These are phyloP conservation scores for Chaetomiaceae sp. DNA, from an alignment of 2,329 filamentous ascomycete genomes.

Conservation along the genomic window DNA sequence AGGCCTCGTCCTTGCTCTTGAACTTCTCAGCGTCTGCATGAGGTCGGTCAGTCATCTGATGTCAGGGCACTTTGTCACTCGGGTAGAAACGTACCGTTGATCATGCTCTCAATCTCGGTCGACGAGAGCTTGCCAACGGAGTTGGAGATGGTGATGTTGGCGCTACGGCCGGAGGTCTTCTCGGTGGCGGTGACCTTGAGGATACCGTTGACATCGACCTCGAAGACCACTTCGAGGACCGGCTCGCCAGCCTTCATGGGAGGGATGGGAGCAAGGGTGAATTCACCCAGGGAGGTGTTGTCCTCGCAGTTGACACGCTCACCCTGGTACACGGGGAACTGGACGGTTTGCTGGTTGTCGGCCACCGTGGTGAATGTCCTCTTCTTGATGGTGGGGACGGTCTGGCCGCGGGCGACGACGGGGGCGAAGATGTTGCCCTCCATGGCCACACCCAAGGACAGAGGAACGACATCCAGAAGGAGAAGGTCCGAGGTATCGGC, in stretches of 20 bases:
- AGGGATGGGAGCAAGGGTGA: constrained; percentile 84
- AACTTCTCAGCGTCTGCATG: constrained; percentile 82
- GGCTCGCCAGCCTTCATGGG: constrained; percentile 91
- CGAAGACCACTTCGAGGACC: constrained; percentile 95
- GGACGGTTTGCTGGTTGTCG: constrained; percentile 71
- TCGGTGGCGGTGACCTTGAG: constrained; percentile 98
- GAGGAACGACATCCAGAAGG: constrained; percentile 90
- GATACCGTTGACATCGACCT: constrained; percentile 99
- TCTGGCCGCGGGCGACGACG: constrained; percentile 74
- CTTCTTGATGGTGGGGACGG: constrained; percentile 78
- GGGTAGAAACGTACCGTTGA: constrained; percentile 53
- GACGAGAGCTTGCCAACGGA: constrained; percentile 97
- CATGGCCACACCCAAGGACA: constrained; percentile 98
- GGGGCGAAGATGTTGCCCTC: constrained; percentile 97
- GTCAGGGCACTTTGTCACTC: too few species aligned
- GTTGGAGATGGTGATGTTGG: constrained; percentile 99
- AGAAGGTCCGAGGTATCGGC: constrained; percentile 92
- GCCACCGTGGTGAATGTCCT: constrained; percentile 82
- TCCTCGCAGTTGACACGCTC: constrained; percentile 98
- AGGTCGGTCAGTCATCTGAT: neutral
- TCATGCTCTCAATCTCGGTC: constrained; percentile 95
- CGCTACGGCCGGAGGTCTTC: constrained; percentile 95
- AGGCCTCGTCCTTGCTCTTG: constrained; percentile 96
- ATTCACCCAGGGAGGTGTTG: constrained; percentile 96
- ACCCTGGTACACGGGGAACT: constrained; percentile 93